These are phyloP conservation scores for Thalassia testudinum DNA, from an alignment of 116 monocot genomes.

Conservation along the genomic window DNA sequence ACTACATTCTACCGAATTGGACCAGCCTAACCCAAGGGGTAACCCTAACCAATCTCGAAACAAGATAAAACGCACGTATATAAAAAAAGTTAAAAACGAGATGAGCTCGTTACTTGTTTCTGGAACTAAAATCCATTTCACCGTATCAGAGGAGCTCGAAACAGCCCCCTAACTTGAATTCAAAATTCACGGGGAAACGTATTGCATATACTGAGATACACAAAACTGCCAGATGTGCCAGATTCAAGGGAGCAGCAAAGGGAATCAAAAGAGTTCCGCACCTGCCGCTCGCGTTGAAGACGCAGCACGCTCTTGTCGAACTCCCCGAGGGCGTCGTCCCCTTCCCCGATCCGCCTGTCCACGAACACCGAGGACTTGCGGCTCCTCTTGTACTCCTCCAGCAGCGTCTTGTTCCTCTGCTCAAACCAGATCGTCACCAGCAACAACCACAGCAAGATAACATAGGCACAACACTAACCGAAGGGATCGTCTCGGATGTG, in stretches of 20 bases:
- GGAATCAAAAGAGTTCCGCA: too few relatives aligned
- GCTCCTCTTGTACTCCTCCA: conserved; percentile 73
- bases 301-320: conserved; percentile 75
- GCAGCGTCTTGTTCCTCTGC: conserved; percentile 75
- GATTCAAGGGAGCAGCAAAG: neutral
- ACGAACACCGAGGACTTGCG: conserved; percentile 59
- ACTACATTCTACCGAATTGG: too few relatives aligned
- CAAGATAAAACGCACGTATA: too few relatives aligned
- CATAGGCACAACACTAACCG: neutral
- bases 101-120: too few relatives aligned
- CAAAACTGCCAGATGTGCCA: neutral
- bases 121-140: too few relatives aligned
- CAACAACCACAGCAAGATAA: neutral
- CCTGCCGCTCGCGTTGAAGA: conserved; percentile 68
- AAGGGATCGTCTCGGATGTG: neutral
- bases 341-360: conserved; percentile 77
- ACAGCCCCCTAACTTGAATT: too few relatives aligned
- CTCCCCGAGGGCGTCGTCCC: conserved; percentile 55
- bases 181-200: neutral
- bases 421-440: neutral
- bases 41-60: too few relatives aligned
- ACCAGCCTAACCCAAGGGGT: too few relatives aligned
- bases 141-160: too few relatives aligned
- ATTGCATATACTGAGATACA: neutral
- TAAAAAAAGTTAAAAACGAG: too few relatives aligned